These are phyloP conservation scores for Hanseniaspora meyeri DNA, from an alignment of 805 yeast species.

Conservation along the genomic window DNA sequence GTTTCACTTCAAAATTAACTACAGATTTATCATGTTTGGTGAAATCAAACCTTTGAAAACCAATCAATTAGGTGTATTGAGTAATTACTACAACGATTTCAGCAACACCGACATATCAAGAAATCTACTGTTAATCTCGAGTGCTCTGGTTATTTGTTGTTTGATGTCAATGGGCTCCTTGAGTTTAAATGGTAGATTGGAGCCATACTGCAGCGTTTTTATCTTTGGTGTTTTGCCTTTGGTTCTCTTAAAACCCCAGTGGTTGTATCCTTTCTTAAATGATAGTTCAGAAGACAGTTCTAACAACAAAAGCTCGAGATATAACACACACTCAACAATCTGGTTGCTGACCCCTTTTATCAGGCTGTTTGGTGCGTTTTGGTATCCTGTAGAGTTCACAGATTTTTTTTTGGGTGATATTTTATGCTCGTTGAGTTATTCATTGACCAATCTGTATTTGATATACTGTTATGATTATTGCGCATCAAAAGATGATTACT, in stretches of 20 bases:
- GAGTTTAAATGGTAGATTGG: slow-evolving; percentile 52
- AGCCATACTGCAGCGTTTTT: slow-evolving; percentile 71
- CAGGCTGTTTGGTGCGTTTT: slow-evolving; percentile 67
- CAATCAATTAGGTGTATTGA: slow-evolving; percentile 6
- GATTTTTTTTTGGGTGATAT: slow-evolving; percentile 92
- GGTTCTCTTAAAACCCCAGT: slow-evolving; percentile 50
- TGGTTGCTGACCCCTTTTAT: slow-evolving; percentile 67
- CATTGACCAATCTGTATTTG: slow-evolving; percentile 72
- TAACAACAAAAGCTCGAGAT: neutral
- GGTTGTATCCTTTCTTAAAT: slow-evolving; percentile 17
- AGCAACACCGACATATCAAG: slow-evolving; percentile 28
- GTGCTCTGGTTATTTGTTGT: slow-evolving; percentile 43
- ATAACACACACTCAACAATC: slow-evolving; percentile 6
- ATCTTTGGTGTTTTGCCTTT: slow-evolving; percentile 30
- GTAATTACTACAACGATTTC: slow-evolving; percentile 27
- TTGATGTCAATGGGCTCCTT: slow-evolving; percentile 69
- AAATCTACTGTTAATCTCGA: slow-evolving; percentile 51
- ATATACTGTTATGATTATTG: slow-evolving; percentile 68
- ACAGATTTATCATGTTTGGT: slow-evolving; percentile 65
- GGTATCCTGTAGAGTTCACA: slow-evolving; percentile 87
- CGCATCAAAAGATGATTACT: slow-evolving; percentile 31
- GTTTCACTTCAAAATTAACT: slow-evolving; percentile 66
- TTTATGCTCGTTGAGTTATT: slow-evolving; percentile 74
- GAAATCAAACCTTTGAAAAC: slow-evolving; percentile 45
- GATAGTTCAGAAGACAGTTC: neutral